phyloP scores from a whole-genome alignment of 2,329 filamentous ascomycete species.

The Corynespora cassiicola region DNA sequence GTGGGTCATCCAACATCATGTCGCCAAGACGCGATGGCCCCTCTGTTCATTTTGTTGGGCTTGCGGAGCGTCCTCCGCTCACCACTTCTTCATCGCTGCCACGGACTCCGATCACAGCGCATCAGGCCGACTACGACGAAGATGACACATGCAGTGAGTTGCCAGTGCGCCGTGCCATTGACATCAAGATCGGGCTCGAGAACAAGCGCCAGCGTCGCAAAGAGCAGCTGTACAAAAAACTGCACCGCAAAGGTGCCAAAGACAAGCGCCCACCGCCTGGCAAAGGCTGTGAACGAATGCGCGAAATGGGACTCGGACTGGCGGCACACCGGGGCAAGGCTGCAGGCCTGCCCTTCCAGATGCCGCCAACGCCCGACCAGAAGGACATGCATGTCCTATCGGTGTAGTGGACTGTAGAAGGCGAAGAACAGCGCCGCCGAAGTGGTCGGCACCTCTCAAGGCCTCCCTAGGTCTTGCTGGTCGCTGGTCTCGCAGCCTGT shows the following conservation, averaged over 20 bases:
- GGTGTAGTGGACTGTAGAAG: conserved; percentile 30
- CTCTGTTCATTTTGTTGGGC: conserved; percentile 55
- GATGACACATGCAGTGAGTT: conserved; percentile 51
- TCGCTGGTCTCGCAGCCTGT: conserved; percentile 47
- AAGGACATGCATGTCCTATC: conserved; percentile 55
- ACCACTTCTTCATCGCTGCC: conserved; percentile 88
- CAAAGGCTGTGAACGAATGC: conserved; percentile 91
- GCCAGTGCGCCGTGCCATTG: conserved; percentile 89
- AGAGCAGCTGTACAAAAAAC: conserved; percentile 90
- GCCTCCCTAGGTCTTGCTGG: conserved; percentile 36
- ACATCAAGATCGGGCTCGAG: conserved; percentile 90
- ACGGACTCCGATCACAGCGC: conserved; percentile 66
- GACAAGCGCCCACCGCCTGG: conserved; percentile 77
- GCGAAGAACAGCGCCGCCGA: conserved; percentile 48
- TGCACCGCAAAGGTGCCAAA: conserved; percentile 81
- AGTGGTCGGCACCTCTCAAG: conserved; percentile 32
- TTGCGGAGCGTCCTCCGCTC: conserved; percentile 69
- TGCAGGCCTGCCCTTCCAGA: conserved; percentile 31
- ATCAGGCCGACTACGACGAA: conserved; percentile 45
- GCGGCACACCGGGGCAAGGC: conserved; percentile 72
- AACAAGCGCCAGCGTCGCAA: conserved; percentile 90
- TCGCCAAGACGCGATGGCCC: conserved; percentile 47
- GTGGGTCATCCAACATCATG: conserved; percentile 45
- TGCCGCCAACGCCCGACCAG: conserved; percentile 32
- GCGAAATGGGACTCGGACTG: conserved; percentile 86